Percentiles rank a stretch among this genome's conserved stretches.
Evolutionary conservation across 2,329 filamentous ascomycete species (phyloP).

Genomic region (Xylaria sp.): DNA sequence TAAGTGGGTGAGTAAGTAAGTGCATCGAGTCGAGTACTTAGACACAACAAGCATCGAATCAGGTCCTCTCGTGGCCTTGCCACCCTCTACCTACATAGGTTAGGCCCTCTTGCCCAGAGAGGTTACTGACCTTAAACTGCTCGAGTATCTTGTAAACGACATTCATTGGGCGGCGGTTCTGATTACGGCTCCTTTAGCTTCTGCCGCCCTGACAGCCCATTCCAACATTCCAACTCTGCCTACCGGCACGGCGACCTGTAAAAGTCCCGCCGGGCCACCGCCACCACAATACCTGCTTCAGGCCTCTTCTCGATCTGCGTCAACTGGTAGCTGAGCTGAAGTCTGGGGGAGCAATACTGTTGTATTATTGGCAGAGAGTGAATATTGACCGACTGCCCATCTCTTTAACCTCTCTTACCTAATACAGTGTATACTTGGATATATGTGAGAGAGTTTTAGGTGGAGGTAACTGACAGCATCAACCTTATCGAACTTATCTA

Average conservation of each 20-base stretch:
- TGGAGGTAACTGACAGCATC: no score
- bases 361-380: background rate
- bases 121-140: slow-evolving; percentile 8
- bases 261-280: slow-evolving; percentile 2
- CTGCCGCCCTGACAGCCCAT: slow-evolving; percentile 12
- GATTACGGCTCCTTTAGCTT: slow-evolving; percentile 19
- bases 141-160: background rate
- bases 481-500: no score
- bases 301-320: slow-evolving; percentile 3
- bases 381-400: background rate
- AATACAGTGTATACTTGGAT: background rate
- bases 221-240: background rate
- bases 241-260: background rate
- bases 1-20: background rate
- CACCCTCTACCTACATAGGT: slow-evolving; percentile 15
- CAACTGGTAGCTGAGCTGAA: slow-evolving; percentile 13
- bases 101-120: background rate
- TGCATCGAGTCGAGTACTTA: background rate
- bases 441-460: no score
- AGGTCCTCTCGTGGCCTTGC: slow-evolving; percentile 25
- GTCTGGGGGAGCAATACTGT: slow-evolving; percentile 2
- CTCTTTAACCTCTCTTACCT: background rate
- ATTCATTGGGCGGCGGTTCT: slow-evolving; percentile 21
- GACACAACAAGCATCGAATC: background rate
- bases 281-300: background rate